These are phyloP conservation scores for Backusella morwellensis DNA, from an alignment of 192 early-diverging fungal genomes.

Conservation along the genomic window DNA sequence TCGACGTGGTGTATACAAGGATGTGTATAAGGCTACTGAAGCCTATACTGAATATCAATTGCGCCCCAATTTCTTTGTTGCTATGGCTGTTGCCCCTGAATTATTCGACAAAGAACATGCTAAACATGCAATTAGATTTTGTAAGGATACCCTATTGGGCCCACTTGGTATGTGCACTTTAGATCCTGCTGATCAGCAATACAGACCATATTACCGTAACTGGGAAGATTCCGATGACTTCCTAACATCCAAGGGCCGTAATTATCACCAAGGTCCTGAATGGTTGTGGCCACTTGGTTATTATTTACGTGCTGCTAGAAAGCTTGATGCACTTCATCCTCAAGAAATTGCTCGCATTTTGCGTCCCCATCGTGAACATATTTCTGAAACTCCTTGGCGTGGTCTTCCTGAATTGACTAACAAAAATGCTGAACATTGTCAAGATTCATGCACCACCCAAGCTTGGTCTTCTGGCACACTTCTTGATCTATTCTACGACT, in stretches of 20 bases:
- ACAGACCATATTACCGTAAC: slow-evolving; percentile 94
- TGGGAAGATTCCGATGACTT: slow-evolving; percentile 82
- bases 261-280: slow-evolving; percentile 96
- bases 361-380: slow-evolving; percentile 72
- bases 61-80: slow-evolving; percentile 87
- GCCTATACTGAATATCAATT: slow-evolving; percentile 90
- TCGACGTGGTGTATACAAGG: slow-evolving; percentile 94
- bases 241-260: slow-evolving; percentile 91
- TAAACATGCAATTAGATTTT: slow-evolving; percentile 61
- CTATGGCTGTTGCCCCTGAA: slow-evolving; percentile 95
- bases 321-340: slow-evolving; percentile 54
- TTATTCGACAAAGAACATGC: slow-evolving; percentile 84
- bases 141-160: slow-evolving; percentile 67
- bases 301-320: slow-evolving; percentile 83
- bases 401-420: slow-evolving; percentile 99
- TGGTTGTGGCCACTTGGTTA: slow-evolving; percentile 94
- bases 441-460: slow-evolving; percentile 88
- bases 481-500: slow-evolving; percentile 62
- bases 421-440: slow-evolving; percentile 73
- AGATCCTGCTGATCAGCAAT: slow-evolving; percentile 92
- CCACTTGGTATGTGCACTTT: slow-evolving; percentile 95
- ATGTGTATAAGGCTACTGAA: slow-evolving; percentile 69
- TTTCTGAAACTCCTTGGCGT: slow-evolving; percentile 73
- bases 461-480: slow-evolving; percentile 87
- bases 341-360: slow-evolving; percentile 66